Evolutionary conservation across 805 yeast genomes (phyloP).

Genomic region (Suhomyces faveliae): DNA sequence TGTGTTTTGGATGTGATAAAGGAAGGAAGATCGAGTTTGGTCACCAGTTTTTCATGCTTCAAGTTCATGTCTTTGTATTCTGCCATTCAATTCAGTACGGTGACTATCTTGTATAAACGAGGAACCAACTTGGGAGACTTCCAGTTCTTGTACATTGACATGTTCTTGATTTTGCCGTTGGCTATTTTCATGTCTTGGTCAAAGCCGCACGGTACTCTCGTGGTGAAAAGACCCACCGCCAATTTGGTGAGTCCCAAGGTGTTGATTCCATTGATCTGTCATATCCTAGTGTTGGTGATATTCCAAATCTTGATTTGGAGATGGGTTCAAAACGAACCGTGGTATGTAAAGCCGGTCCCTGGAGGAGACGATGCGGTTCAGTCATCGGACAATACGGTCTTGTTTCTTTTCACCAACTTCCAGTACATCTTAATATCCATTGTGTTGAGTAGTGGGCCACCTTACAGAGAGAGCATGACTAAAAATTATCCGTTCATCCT

Average conservation of each 20-base stretch:
- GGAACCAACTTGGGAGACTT: constrained; percentile 96
- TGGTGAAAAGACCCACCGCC: constrained; percentile 84
- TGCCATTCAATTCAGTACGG: constrained; percentile 91
- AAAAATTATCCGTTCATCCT: constrained; percentile 69
- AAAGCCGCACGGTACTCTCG: constrained; percentile 61
- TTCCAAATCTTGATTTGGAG: constrained; percentile 75
- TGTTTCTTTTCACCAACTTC: constrained; percentile 78
- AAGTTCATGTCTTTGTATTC: constrained; percentile 97
- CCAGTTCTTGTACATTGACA: constrained; percentile 91
- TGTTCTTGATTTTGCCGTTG: constrained; percentile 85
- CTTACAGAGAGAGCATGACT: constrained; percentile 76
- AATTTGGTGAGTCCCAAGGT: constrained; percentile 88
- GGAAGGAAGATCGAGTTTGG: constrained; percentile 93
- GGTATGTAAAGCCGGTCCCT: constrained; percentile 81
- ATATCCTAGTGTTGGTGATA: constrained; percentile 57
- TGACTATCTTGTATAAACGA: constrained; percentile 76
- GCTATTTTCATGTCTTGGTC: constrained; percentile 99
- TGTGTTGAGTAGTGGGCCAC: constrained; percentile 88
- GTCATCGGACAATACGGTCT: constrained; percentile 84
- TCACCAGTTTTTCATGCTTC: constrained; percentile 94
- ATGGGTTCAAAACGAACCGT: constrained; percentile 52
- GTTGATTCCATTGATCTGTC: constrained; percentile 76
- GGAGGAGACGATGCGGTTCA: constrained; percentile 73
- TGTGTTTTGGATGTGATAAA: constrained; percentile 89
- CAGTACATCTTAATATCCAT: constrained; percentile 86